phyloP scores from a whole-genome alignment of 2,329 filamentous ascomycete species.

The Aspergillus neotritici region DNA sequence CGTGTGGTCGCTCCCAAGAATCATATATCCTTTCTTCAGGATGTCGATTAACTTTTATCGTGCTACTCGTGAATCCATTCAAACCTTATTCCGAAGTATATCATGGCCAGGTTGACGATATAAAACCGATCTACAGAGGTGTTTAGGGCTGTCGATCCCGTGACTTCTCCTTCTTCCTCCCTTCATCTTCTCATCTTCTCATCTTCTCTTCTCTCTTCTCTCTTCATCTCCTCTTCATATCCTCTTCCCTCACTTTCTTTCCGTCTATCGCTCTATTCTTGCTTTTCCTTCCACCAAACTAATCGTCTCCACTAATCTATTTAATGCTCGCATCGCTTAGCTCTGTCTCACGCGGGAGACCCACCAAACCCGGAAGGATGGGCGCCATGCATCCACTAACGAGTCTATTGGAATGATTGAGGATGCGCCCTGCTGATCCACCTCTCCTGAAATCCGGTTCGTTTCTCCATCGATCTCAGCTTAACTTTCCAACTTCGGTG shows the following conservation, averaged over 20 bases:
- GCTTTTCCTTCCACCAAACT: not conserved
- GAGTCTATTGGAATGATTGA: constrained; percentile 4
- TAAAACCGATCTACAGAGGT: too few relatives aligned
- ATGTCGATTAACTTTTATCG: too few relatives aligned
- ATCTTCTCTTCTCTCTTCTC: too few relatives aligned
- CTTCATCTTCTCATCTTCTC: too few relatives aligned
- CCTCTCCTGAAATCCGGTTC: not conserved
- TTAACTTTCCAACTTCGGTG: too few relatives aligned
- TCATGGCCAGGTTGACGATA: too few relatives aligned
- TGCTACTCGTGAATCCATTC: not conserved
- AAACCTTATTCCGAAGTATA: constrained; percentile 1
- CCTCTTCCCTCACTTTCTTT: not conserved
- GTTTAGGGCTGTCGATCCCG: too few relatives aligned
- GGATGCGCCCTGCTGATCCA: constrained; percentile 5
- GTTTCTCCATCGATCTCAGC: too few relatives aligned
- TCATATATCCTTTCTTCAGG: too few relatives aligned
- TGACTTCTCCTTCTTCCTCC: too few relatives aligned
- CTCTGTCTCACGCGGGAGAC: not conserved
- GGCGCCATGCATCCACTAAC: not conserved
- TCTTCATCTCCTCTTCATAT: too few relatives aligned
- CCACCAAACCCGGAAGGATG: not conserved
- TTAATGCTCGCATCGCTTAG: not conserved
- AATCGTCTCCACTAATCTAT: not conserved
- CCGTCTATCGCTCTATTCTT: not conserved
- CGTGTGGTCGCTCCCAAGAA: too few relatives aligned